Evolutionary conservation across 2,329 filamentous ascomycete species (phyloP).

Genomic region (Polytolypa hystricis): DNA sequence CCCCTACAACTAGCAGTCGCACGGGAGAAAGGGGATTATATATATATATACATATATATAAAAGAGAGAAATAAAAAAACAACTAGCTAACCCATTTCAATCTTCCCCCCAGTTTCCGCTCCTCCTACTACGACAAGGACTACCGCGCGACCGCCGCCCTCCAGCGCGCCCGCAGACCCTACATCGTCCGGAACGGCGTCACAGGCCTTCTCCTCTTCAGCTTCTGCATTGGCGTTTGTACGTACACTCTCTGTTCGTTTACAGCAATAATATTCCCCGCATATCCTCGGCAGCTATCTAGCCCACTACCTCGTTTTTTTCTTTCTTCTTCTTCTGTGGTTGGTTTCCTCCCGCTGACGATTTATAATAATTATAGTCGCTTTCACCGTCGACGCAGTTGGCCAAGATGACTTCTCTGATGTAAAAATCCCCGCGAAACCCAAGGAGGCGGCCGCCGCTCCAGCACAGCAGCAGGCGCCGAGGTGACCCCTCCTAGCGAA

Average conservation of each 20-base stretch:
- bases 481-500: too few relatives aligned
- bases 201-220: conserved; percentile 65
- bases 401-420: conserved; percentile 94
- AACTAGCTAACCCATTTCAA: conserved; percentile 5
- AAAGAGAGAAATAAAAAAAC: too few relatives aligned
- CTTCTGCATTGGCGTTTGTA: conserved; percentile 81
- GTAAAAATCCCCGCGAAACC: conserved; percentile 77
- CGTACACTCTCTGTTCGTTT: conserved; percentile 32
- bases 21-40: too few relatives aligned
- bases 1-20: too few relatives aligned
- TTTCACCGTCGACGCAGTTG: conserved; percentile 71
- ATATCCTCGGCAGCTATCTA: neutral
- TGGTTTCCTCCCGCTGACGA: neutral
- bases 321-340: too few relatives aligned
- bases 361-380: conserved; percentile 44
- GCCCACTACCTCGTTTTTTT: neutral
- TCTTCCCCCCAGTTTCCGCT: conserved; percentile 43
- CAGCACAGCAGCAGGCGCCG: too few relatives aligned
- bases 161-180: conserved; percentile 82
- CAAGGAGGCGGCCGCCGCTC: neutral
- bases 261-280: neutral
- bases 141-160: conserved; percentile 80
- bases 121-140: conserved; percentile 84
- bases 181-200: conserved; percentile 77
- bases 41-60: too few relatives aligned